A percentile compares a stretch with the other conserved stretches of the same genome.
Conservation (phyloP, 805 yeast genomes). For the Kuraishia capsulata region DNA sequence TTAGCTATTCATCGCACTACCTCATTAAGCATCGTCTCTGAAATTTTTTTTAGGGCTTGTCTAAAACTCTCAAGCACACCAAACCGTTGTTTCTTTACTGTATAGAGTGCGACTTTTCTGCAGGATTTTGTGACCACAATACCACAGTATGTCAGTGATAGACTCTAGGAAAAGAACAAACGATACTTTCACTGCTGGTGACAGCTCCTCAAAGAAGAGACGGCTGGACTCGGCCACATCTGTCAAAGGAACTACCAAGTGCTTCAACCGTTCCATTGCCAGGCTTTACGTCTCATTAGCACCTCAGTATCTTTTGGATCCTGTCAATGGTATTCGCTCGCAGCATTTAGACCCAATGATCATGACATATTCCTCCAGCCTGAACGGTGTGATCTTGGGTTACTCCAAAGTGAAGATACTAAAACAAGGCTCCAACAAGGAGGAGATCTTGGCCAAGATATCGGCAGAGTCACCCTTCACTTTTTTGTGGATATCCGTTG, state of each 20-base stretch:
- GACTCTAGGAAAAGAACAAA: neutral
- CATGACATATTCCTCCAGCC: constrained; percentile 68
- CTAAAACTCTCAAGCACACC: too few species aligned
- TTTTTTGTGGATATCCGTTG: constrained; percentile 79
- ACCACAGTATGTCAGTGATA: neutral
- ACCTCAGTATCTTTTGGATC: constrained; percentile 62
- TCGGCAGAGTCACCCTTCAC: constrained; percentile 80
- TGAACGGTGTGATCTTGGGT: constrained; percentile 78
- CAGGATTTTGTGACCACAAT: too few species aligned
- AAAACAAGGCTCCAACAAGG: constrained; percentile 9
- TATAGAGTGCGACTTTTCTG: too few species aligned
- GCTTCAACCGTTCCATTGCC: constrained; percentile 55
- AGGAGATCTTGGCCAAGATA: constrained; percentile 51
- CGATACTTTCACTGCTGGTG: neutral
- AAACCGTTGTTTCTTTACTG: too few species aligned
- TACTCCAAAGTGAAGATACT: constrained; percentile 56
- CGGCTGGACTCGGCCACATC: constrained; percentile 26
- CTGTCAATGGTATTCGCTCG: constrained; percentile 68
- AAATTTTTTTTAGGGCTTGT: too few species aligned
- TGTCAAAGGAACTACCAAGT: constrained; percentile 29
- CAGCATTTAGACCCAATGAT: constrained; percentile 89
- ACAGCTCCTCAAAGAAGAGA: neutral
- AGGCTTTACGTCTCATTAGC: constrained; percentile 79
- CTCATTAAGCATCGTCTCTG: too few species aligned
- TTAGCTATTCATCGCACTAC: too few species aligned